Conservation (phyloP, 192 early-diverging fungal genomes). For the Phlyctochytrium planicorne region DNA sequence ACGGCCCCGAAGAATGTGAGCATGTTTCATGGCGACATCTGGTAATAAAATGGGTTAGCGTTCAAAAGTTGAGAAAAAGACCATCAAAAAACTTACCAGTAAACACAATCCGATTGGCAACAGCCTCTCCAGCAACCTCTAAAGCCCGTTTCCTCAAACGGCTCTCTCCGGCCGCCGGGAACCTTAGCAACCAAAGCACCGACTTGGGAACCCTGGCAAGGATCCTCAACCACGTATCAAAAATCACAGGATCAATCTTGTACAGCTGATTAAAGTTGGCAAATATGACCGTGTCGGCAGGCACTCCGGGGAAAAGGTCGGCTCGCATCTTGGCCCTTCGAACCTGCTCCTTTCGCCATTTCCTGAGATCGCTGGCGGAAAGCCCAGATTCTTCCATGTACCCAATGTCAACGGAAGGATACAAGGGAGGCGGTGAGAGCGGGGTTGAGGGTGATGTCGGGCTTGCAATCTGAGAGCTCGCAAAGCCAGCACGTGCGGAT, state of each 20-base stretch:
- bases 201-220: constrained; percentile 76
- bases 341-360: constrained; percentile 79
- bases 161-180: constrained; percentile 82
- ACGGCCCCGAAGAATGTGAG: constrained; percentile 89
- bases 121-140: constrained; percentile 72
- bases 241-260: constrained; percentile 86
- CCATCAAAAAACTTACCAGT: constrained; percentile 59
- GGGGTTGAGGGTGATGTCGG: neutral
- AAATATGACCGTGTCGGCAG: constrained; percentile 85
- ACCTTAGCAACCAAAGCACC: constrained; percentile 88
- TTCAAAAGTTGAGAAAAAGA: constrained; percentile 18
- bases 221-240: constrained; percentile 82
- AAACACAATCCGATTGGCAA: constrained; percentile 80
- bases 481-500: too few species aligned
- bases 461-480: neutral
- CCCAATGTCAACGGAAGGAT: constrained; percentile 16
- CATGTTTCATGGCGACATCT: constrained; percentile 66
- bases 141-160: constrained; percentile 69
- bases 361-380: constrained; percentile 8
- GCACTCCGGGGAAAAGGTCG: constrained; percentile 78
- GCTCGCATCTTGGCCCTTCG: constrained; percentile 79
- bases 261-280: constrained; percentile 98
- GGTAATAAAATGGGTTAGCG: neutral
- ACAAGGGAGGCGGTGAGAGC: constrained; percentile 1
- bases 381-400: constrained; percentile 16